Evolutionary conservation across 1,139 yeast species (phyloP), one percentile per base, ranked within the genome.

Genomic region (Tardiomyces digboiensis): DNA sequence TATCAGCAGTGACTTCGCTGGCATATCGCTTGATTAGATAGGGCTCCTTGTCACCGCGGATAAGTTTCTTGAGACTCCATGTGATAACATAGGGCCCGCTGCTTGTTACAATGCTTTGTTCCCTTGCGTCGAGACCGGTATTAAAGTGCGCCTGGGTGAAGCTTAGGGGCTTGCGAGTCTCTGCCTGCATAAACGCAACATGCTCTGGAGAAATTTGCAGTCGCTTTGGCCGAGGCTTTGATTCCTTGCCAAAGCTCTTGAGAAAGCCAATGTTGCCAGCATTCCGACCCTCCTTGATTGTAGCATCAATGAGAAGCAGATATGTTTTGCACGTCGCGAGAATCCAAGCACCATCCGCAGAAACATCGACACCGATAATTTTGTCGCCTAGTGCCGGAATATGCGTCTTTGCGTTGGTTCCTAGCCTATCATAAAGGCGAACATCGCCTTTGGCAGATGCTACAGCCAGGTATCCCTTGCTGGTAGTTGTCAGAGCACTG

Each of bases 311-410:
- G 42, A 88, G 70, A 46, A 87, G 66, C 47, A 87, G 64, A 57
- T 83, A 84, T 1, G 78, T 74, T 53, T 72, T 68, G 66, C 91
- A 84, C 0, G 96, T 87, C 1, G 88, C 93, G 49, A 88, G 66
- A 38, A 87, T 56, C 85, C 89, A 87, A 55, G 76, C 71, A 46
- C 96, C 96, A 59, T 84, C 93, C 20, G 82, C 78, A 6, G 94
- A 79, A 1, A 76, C 78, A 47, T 83, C 89, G 21, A 85, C 55
- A 21, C 83, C 83, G 41, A 71, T 65, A 41, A 83, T 76, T 2
- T 78, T 68, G 52, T 85, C 93, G 14, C 95, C 95, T 44, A 87
- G 66, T 0, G 94, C 86, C 1, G 95, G 95, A 36, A 87, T 65
- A 19, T 76, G 71, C 0, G 91, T 80, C 64, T 82, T 85, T 1